phyloP scores from a whole-genome alignment of 2,329 filamentous ascomycete genomes.

The Ophiocordyceps camponoti-rufipedis region DNA sequence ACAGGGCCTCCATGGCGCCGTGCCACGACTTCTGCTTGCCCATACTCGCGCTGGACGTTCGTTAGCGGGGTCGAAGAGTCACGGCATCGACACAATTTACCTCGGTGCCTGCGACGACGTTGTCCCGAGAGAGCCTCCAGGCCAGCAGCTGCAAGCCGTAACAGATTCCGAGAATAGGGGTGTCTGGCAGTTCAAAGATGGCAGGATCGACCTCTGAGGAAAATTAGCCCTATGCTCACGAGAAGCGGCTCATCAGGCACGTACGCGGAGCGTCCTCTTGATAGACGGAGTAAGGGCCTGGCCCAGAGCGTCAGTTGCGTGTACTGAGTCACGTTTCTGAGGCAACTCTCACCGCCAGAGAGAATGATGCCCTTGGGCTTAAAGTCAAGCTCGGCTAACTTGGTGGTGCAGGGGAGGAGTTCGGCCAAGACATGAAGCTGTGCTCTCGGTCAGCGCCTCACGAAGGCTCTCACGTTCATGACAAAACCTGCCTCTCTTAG shows the following conservation, averaged over 20 bases:
- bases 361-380: conserved; percentile 68
- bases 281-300: conserved; percentile 54
- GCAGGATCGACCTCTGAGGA: conserved; percentile 52
- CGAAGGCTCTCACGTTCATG: not conserved
- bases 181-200: conserved; percentile 6
- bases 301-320: not conserved
- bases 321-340: too few relatives aligned
- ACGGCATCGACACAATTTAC: not conserved
- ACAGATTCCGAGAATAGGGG: conserved; percentile 12
- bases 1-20: conserved; percentile 29
- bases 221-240: conserved; percentile 2
- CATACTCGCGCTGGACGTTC: conserved; percentile 4
- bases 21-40: conserved; percentile 10
- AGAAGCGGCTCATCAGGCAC: conserved; percentile 2
- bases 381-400: conserved; percentile 56
- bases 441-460: not conserved
- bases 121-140: conserved; percentile 25
- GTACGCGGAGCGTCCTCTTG: conserved; percentile 47
- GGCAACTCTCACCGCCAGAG: conserved; percentile 14
- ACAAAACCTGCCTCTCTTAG: not conserved
- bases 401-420: conserved; percentile 74
- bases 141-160: conserved; percentile 36
- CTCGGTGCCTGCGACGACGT: conserved; percentile 6
- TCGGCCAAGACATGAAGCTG: conserved; percentile 28
- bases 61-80: not conserved